A percentile compares a stretch with the other conserved stretches of the same genome.
Conservation (phyloP, 495 filamentous ascomycete genomes). For the Neurospora sp. region DNA sequence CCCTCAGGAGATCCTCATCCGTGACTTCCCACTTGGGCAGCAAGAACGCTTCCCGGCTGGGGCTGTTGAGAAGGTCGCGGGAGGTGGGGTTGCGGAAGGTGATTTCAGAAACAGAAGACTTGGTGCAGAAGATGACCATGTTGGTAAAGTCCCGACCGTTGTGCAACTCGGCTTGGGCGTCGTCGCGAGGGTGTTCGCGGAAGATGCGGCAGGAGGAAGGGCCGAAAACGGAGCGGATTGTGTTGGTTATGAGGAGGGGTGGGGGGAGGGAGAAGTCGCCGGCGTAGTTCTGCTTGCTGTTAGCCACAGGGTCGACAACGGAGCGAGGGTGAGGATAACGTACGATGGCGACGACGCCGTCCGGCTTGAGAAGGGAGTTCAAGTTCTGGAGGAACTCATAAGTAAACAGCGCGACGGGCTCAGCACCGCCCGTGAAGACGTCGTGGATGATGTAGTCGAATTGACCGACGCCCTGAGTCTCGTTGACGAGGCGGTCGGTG, state of each 20-base stretch:
- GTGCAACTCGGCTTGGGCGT: constrained; percentile 28
- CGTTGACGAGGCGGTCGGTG: constrained; percentile 42
- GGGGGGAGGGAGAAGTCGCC: constrained; percentile 71
- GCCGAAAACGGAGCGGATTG: constrained; percentile 63
- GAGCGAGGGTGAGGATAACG: constrained; percentile 17
- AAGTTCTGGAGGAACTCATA: constrained; percentile 66
- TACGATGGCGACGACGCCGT: constrained; percentile 87
- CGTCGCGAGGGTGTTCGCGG: constrained; percentile 56
- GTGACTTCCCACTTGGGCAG: constrained; percentile 65
- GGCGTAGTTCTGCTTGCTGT: constrained; percentile 71
- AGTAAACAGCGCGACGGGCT: constrained; percentile 82
- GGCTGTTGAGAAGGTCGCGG: constrained; percentile 62
- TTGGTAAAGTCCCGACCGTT: constrained; percentile 68
- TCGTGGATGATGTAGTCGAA: constrained; percentile 96
- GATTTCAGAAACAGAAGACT: constrained; percentile 33
- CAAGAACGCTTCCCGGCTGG: constrained; percentile 57
- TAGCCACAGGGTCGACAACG: background rate
- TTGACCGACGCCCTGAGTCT: constrained; percentile 26
- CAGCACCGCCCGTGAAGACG: constrained; percentile 96
- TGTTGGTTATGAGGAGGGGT: constrained; percentile 60
- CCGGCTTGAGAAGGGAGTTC: constrained; percentile 54
- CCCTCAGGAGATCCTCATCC: constrained; percentile 18
- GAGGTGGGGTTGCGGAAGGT: constrained; percentile 57
- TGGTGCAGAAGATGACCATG: constrained; percentile 71
- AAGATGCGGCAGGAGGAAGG: constrained; percentile 56